Evolutionary conservation across 1,139 yeast species (phyloP).

Genomic region (Maudiozyma humilis): DNA sequence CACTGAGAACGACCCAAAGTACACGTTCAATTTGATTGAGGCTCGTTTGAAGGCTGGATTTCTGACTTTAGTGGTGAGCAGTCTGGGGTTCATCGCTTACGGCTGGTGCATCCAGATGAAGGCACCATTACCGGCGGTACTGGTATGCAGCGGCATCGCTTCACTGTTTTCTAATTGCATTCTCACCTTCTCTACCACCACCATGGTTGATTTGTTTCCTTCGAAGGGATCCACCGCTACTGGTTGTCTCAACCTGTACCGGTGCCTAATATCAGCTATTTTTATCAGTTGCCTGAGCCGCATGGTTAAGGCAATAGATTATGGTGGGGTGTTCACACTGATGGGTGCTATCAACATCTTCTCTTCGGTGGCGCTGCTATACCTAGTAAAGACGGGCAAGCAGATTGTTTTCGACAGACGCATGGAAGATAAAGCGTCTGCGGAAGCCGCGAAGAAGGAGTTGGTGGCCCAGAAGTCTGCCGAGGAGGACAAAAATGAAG

Average conservation of each 20-base stretch:
- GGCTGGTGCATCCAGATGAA: slow-evolving; percentile 61
- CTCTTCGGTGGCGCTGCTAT: slow-evolving; percentile 16
- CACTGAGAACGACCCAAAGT: slow-evolving; percentile 14
- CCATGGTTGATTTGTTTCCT: slow-evolving; percentile 55
- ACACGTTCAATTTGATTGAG: slow-evolving; percentile 38
- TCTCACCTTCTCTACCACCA: slow-evolving; percentile 44
- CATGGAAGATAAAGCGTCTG: no score
- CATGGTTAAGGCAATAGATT: slow-evolving; percentile 43
- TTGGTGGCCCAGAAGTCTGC: no score
- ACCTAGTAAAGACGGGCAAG: slow-evolving; percentile 26
- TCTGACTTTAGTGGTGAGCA: slow-evolving; percentile 33
- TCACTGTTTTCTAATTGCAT: slow-evolving; percentile 49
- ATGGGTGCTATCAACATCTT: slow-evolving; percentile 37
- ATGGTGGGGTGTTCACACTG: slow-evolving; percentile 58
- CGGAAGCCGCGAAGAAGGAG: no score
- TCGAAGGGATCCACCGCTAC: slow-evolving; percentile 49
- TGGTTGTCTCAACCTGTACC: slow-evolving; percentile 47
- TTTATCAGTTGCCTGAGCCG: slow-evolving; percentile 51
- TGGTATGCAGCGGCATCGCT: slow-evolving; percentile 46
- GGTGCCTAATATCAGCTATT: slow-evolving; percentile 53
- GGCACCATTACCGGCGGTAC: slow-evolving; percentile 45
- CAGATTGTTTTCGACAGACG: background rate
- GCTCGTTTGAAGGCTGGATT: slow-evolving; percentile 39
- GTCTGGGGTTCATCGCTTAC: slow-evolving; percentile 41
- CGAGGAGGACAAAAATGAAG: no score